phyloP scores from a whole-genome alignment of 352 stramenopile genomes.

The Pythium monospermum region DNA sequence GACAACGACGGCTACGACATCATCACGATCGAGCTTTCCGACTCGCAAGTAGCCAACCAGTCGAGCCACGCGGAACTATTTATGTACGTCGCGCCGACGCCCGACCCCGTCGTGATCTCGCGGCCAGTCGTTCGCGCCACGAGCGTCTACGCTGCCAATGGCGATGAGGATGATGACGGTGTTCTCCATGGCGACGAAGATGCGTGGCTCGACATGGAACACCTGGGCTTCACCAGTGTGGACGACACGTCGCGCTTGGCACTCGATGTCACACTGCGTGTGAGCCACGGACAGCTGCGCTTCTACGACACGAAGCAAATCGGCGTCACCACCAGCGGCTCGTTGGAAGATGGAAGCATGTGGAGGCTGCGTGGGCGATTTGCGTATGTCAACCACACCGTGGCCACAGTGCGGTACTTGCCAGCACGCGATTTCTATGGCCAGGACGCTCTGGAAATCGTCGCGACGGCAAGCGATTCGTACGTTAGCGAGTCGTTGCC shows the following conservation, averaged over 20 bases:
- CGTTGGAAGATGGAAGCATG: conserved; percentile 3
- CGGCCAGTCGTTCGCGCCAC: conserved; percentile 5
- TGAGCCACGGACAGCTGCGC: conserved; percentile 22
- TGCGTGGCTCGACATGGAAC: conserved; percentile 22
- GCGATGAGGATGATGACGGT: no score
- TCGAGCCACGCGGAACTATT: conserved; percentile 4
- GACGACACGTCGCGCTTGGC: conserved; percentile 36
- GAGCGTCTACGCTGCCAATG: conserved; percentile 25
- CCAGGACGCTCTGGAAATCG: conserved; percentile 34
- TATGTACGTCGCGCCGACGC: conserved; percentile 20
- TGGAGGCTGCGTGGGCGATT: conserved; percentile 14
- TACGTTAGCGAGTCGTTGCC: conserved; percentile 35
- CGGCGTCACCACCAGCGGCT: conserved; percentile 5
- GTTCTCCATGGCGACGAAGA: conserved; percentile 48
- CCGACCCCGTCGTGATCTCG: conserved; percentile 21
- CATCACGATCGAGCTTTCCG: conserved; percentile 36
- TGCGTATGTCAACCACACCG: conserved; percentile 30
- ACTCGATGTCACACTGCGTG: conserved; percentile 27
- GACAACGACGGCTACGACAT: conserved; percentile 40
- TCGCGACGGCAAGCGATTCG: conserved; percentile 36
- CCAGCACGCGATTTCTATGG: conserved; percentile 38
- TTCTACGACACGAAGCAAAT: conserved; percentile 1
- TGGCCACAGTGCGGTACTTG: conserved; percentile 37
- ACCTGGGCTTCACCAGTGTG: conserved; percentile 35
- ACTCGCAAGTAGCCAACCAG: conserved; percentile 18